These are phyloP conservation scores for Boletus pseudo-olivaceus DNA, from an alignment of 768 basidiomycete species.

Conservation along the genomic window DNA sequence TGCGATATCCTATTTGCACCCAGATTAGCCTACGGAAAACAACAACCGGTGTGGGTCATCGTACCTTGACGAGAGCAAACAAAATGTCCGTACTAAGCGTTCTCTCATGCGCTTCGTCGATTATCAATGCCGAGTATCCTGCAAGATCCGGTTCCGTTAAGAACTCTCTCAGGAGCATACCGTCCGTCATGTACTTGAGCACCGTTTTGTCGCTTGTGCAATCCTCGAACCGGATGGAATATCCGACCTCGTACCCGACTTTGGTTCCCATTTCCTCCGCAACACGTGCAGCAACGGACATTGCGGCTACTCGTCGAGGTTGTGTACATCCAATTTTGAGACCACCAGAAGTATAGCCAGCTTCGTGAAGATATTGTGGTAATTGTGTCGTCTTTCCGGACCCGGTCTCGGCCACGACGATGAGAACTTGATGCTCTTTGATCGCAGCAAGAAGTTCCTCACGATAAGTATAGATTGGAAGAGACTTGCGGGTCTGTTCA, in stretches of 20 bases:
- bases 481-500: constrained; percentile 88
- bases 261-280: constrained; percentile 98
- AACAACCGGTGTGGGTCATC: constrained; percentile 31
- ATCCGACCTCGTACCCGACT: constrained; percentile 98
- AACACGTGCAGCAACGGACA: constrained; percentile 98
- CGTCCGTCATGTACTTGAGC: constrained; percentile 99
- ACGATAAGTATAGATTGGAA: constrained; percentile 89
- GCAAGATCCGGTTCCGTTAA: constrained; percentile 96
- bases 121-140: constrained; percentile 91
- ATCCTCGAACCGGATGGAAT: constrained; percentile 99
- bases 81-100: constrained; percentile 98
- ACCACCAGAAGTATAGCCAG: constrained; percentile 87
- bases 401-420: constrained; percentile 97
- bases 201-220: constrained; percentile 99
- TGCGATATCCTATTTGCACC: constrained; percentile 74
- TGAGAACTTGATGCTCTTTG: constrained; percentile 87
- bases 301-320: constrained; percentile 96
- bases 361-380: constrained; percentile 97
- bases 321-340: constrained; percentile 89
- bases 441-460: constrained; percentile 88
- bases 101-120: constrained; percentile 98
- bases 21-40: constrained; percentile 24
- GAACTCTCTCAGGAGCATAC: constrained; percentile 96
- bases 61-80: constrained; percentile 96
- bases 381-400: constrained; percentile 99